These are phyloP conservation scores for Craterostigma plantagineum DNA, from an alignment of 257 asterid genomes.

Conservation along the genomic window DNA sequence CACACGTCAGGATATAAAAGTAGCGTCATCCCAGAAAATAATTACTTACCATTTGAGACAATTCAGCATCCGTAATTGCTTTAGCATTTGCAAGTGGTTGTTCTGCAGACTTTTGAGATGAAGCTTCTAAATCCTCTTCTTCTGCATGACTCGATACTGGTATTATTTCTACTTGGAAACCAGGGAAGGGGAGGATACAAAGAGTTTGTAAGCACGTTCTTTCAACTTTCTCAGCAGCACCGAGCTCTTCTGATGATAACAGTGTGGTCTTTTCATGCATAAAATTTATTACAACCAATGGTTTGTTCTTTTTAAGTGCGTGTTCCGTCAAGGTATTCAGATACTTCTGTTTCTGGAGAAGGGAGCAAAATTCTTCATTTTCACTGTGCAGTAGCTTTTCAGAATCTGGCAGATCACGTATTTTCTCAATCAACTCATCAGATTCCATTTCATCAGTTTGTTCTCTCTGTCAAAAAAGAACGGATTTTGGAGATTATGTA, in stretches of 20 bases:
- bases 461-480: slow-evolving; percentile 43
- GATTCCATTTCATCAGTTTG: slow-evolving; percentile 34
- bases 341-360: slow-evolving; percentile 49
- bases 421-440: slow-evolving; percentile 23
- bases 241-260: slow-evolving; percentile 35
- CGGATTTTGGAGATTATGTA: slow-evolving; percentile 1
- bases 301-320: slow-evolving; percentile 73
- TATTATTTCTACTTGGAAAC: slow-evolving; percentile 19
- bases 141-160: slow-evolving; percentile 17
- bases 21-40: neutral
- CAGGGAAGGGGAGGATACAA: slow-evolving; percentile 39
- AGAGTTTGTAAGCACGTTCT: slow-evolving; percentile 54
- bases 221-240: slow-evolving; percentile 40
- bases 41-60: slow-evolving; percentile 60
- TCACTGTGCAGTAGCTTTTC: slow-evolving; percentile 17
- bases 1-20: too few relatives aligned
- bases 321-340: slow-evolving; percentile 56
- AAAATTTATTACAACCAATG: slow-evolving; percentile 53
- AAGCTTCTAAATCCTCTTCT: slow-evolving; percentile 28
- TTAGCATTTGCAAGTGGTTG: slow-evolving; percentile 18
- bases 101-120: slow-evolving; percentile 24
- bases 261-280: slow-evolving; percentile 56
- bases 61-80: slow-evolving; percentile 34
- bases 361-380: slow-evolving; percentile 26
- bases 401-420: slow-evolving; percentile 17